Evolutionary conservation across 192 early-diverging fungal species (phyloP).

Genomic region (Coemansia sp.): DNA sequence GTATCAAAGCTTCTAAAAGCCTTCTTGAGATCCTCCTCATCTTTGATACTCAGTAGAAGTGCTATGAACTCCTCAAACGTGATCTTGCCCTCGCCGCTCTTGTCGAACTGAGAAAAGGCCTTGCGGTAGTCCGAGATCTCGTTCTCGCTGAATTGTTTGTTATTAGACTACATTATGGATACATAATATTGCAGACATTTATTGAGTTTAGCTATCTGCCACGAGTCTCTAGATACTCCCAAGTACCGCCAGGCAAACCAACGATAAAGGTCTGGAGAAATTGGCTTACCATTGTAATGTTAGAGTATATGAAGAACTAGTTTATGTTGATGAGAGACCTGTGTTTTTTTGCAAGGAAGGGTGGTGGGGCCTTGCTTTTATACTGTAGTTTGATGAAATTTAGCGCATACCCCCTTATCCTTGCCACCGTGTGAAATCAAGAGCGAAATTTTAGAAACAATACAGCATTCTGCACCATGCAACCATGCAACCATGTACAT

Average conservation of each 20-base stretch:
- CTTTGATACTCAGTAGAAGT: conserved; percentile 10
- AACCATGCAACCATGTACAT: background rate
- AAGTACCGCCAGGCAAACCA: no score
- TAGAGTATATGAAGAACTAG: no score
- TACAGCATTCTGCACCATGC: background rate
- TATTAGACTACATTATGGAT: background rate
- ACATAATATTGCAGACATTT: background rate
- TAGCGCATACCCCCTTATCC: background rate
- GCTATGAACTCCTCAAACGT: conserved; percentile 28
- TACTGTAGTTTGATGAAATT: no score
- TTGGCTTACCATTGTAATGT: background rate
- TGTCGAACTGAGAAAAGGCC: conserved; percentile 37
- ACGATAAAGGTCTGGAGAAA: no score
- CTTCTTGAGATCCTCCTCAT: conserved; percentile 24
- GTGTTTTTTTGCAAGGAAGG: no score
- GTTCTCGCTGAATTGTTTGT: background rate
- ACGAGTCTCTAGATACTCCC: no score
- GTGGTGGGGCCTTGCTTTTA: background rate
- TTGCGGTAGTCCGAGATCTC: background rate
- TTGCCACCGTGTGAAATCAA: background rate
- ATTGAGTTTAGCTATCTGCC: background rate
- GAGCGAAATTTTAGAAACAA: background rate
- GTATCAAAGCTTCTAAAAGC: conserved; percentile 56
- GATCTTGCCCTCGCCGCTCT: conserved; percentile 40
- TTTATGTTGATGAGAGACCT: no score